Evolutionary conservation across 1,284 basidiomycete genomes (phyloP).

Genomic region (Tilletia horrida): DNA sequence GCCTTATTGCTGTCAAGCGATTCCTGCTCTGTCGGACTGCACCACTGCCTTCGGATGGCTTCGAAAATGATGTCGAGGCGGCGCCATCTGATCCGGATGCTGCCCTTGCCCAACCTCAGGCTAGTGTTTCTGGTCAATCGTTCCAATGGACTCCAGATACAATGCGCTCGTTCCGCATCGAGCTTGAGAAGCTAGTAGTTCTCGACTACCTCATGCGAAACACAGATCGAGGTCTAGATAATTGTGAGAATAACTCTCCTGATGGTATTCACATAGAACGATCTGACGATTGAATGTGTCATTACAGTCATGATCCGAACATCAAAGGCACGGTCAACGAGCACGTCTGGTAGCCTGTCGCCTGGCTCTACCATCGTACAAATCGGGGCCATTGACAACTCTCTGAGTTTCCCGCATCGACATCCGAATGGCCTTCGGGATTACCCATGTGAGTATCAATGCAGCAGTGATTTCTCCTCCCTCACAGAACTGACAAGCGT

Average conservation of each 20-base stretch:
- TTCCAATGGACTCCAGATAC: constrained; percentile 77
- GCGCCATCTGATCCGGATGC: constrained; percentile 58
- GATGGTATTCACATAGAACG: too few relatives aligned
- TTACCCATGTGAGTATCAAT: constrained; percentile 63
- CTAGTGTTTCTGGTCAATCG: constrained; percentile 21
- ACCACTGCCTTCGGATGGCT: constrained; percentile 65
- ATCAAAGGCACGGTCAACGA: too few relatives aligned
- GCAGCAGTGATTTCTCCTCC: too few relatives aligned
- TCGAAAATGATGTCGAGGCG: constrained; percentile 35
- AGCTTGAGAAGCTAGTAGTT: constrained; percentile 70
- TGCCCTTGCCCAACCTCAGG: background rate
- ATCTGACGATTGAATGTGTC: too few relatives aligned
- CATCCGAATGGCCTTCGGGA: constrained; percentile 82
- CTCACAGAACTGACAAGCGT: background rate
- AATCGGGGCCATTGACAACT: constrained; percentile 77
- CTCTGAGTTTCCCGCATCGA: constrained; percentile 71
- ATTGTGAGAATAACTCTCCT: constrained; percentile 55
- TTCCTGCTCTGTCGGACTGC: constrained; percentile 63
- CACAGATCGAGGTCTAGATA: constrained; percentile 61
- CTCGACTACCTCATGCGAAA: constrained; percentile 83
- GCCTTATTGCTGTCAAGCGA: constrained; percentile 43
- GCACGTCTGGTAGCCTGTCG: too few relatives aligned
- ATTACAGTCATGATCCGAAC: too few relatives aligned
- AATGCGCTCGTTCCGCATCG: constrained; percentile 76
- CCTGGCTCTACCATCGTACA: background rate